phyloP scores from a whole-genome alignment of 495 filamentous ascomycete genomes.

The Lophium mytilinum region DNA sequence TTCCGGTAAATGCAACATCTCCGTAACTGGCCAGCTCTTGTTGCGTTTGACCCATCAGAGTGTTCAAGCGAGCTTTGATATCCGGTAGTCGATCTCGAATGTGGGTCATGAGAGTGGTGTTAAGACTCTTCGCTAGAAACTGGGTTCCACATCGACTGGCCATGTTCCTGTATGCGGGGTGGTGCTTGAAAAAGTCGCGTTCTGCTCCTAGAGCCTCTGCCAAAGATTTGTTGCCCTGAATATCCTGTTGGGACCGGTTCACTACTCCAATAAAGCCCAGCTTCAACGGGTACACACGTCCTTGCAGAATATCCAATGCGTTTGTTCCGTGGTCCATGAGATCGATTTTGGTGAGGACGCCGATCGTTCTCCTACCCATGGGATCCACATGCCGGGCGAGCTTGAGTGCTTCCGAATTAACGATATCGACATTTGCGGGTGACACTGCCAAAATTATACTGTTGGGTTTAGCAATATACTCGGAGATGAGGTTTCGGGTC shows the following conservation, averaged over 20 bases:
- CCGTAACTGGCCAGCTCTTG: conserved; percentile 98
- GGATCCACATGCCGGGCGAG: conserved; percentile 95
- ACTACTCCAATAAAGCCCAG: conserved; percentile 97
- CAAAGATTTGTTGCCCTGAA: conserved; percentile 87
- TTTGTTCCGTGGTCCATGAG: conserved; percentile 99
- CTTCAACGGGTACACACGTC: conserved; percentile 93
- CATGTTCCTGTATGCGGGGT: conserved; percentile 96
- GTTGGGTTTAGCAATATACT: conserved; percentile 99
- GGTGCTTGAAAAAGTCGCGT: conserved; percentile 90
- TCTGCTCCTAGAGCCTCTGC: conserved; percentile 84
- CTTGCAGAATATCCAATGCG: conserved; percentile 91
- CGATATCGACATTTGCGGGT: conserved; percentile 94
- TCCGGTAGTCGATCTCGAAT: conserved; percentile 94
- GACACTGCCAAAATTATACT: conserved; percentile 96
- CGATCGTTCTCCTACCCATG: conserved; percentile 89
- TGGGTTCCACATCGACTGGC: conserved; percentile 89
- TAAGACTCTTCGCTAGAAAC: conserved; percentile 90
- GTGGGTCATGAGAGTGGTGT: conserved; percentile 88
- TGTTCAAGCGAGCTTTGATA: conserved; percentile 96
- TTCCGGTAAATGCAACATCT: conserved; percentile 95
- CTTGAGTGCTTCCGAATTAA: conserved; percentile 97
- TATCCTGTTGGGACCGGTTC: conserved; percentile 97
- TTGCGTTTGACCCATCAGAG: conserved; percentile 97
- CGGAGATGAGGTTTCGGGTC: conserved; percentile 89
- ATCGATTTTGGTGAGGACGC: conserved; percentile 94